phyloP scores from a whole-genome alignment of 2,329 filamentous ascomycete species.

The Emergomyces pasteurianus region DNA sequence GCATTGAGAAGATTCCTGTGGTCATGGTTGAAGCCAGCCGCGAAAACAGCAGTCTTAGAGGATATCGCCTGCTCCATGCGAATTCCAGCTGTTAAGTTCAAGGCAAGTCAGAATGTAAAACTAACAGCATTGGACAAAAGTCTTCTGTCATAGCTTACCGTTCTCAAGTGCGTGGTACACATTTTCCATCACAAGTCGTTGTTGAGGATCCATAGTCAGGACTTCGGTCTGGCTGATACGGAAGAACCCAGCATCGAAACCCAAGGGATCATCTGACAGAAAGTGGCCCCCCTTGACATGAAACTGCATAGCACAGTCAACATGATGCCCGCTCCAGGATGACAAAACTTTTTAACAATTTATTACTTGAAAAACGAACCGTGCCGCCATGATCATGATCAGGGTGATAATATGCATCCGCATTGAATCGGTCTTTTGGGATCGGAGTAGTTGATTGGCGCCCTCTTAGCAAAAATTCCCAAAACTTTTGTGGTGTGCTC shows the following conservation, averaged over 20 bases:
- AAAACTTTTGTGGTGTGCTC: conserved; percentile 20
- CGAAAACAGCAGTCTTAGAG: conserved; percentile 12
- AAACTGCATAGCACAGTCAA: neutral
- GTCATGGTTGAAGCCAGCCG: conserved; percentile 11
- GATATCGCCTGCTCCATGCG: conserved; percentile 8
- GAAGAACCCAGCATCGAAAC: conserved; percentile 8
- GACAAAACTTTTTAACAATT: neutral
- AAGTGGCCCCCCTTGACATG: conserved; percentile 4
- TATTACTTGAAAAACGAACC: conserved; percentile 10
- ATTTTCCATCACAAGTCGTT: conserved; percentile 12
- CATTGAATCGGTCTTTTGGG: conserved; percentile 25
- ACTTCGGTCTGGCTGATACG: conserved; percentile 8
- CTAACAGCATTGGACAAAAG: neutral
- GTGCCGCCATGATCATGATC: conserved; percentile 24
- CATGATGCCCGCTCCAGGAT: neutral
- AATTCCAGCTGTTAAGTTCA: conserved; percentile 10
- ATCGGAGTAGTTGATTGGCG: conserved; percentile 22
- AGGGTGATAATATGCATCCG: conserved; percentile 27
- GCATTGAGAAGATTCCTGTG: conserved; percentile 5
- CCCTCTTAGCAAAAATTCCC: conserved; percentile 22
- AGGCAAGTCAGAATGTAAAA: neutral
- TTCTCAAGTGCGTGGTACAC: conserved; percentile 14
- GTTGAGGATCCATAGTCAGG: conserved; percentile 12
- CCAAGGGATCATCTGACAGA: conserved; percentile 1
- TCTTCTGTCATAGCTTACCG: neutral